Base-by-base conservation (phyloP, 2,329 filamentous ascomycete species). In the Fusarium udum region DNA sequence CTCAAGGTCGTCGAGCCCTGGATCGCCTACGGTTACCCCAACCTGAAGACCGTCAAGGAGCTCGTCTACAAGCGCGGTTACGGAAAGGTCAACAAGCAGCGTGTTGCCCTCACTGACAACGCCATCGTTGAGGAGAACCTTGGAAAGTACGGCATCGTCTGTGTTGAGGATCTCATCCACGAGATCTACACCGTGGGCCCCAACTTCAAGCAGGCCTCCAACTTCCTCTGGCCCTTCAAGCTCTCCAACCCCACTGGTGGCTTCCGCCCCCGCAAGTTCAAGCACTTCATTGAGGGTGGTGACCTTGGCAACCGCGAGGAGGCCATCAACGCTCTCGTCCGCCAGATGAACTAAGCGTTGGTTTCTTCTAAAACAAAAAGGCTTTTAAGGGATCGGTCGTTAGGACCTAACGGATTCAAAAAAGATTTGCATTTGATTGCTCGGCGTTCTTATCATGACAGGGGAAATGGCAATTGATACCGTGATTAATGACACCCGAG, bases 171-270 rank as follows among this genome's bases (percentile, higher is more conserved):
- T 88, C 88, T 99, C 79, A 95, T 99, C 86, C 96, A 99, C 90
- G 96, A 99, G 91, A 97, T 97, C 88, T 95, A 91, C 91, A 97
- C 95, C 69, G 96, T 98, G 78, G 95, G 96, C 84, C 95, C 95
- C 89, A 98, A 98, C 92, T 97, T 96, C 93, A 98, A 98, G 92
- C 95, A 98, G 89, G 95, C 94, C 82, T 91, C 92, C 89, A 99
- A 98, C 93, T 98, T 98, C 92, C 88, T 98, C 79, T 99, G 96
- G 96, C 96, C 96, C 84, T 99, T 99, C 92, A 98, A 99, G 93
- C 93, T 99, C 79, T 95, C 91, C 91, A 98, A 97, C 92, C 96
- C 96, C 83, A 98, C 88, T 80, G 96, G 96, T 85, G 95, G 96
- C 77, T 99, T 98, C 94, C 92, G 93, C 80, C 87, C 93, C 81